Base-by-base conservation (phyloP, 306 rosid genomes). In the Luffa aegyptiaca region DNA sequence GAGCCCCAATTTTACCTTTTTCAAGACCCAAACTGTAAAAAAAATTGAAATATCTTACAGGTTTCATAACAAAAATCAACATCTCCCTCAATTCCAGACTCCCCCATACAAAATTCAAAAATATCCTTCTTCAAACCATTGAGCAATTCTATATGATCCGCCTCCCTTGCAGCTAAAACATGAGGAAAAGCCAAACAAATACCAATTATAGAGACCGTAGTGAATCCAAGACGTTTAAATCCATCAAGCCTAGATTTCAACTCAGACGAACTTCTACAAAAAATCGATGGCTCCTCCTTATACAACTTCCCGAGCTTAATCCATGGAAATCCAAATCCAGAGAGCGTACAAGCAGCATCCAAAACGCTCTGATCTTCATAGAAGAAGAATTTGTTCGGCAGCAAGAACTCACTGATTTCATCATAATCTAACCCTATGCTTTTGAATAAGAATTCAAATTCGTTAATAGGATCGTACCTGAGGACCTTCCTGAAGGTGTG, bases 261-360 rank as follows among this genome's bases (percentile, higher is more conserved):
- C 80, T 80, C 92, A 42, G 8, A 45, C 0, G 69, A 37, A 82
- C 84, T 84, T 63, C 58, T 74, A 12, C 76, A 65, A 78, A 93
- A 90, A 75, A 90, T 76, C 18, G 78, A 88, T 75, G 41, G 51
- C 68, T 85, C 87, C 82, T 87, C 91, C 75, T 36, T 49, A 59
- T 86, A 92, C 84, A 93, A 20, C 55, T 76, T 66, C 59, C 98
- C 98, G 71, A 93, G 81, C 84, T 18, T 87, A 55, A 83, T 86
- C 98, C 98, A 93, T 0, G 97, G 98, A 83, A 93, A 92, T 75
- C 98, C 98, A 68, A 84, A 93, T 26, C 72, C 90, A 5, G 64
- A 80, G 18, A 93, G 97, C 0, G 78, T 89, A 87, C 80, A 83
- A 71, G 98, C 92, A 26, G 88, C 86, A 84, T 83, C 78, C 33